Conservation (phyloP, 495 filamentous ascomycete species). For the Penicillium odoratum region DNA sequence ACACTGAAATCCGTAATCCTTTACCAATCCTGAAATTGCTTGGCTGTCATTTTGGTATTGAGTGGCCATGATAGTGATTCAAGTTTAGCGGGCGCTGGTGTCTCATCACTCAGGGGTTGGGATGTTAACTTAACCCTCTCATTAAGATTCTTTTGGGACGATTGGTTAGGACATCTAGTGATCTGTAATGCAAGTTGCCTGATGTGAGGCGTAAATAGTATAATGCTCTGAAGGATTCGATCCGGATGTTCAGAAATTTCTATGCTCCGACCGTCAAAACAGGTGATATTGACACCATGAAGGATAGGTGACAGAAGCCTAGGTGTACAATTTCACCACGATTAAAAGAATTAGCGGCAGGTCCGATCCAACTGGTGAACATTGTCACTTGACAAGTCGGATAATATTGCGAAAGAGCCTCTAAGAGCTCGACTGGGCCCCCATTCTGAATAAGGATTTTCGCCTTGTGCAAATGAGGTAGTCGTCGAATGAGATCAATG, state of each 20-base stretch:
- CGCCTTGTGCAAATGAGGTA: not conserved
- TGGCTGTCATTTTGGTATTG: not conserved
- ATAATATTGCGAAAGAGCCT: constrained; percentile 5
- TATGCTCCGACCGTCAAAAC: not conserved
- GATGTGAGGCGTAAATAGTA: not conserved
- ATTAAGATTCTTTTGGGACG: no score
- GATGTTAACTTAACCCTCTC: not conserved
- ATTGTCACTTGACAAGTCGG: not conserved
- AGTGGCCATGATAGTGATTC: not conserved
- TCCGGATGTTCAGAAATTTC: constrained; percentile 1
- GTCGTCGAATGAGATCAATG: not conserved
- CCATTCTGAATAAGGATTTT: not conserved
- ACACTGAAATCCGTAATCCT: not conserved
- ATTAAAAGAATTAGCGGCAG: not conserved
- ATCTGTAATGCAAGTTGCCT: not conserved
- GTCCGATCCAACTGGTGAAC: not conserved
- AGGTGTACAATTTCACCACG: not conserved
- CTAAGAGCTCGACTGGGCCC: not conserved
- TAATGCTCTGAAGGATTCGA: not conserved
- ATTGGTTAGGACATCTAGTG: no score
- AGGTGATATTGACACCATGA: not conserved
- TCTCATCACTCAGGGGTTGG: not conserved
- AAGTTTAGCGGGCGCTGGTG: not conserved
- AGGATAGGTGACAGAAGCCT: not conserved
- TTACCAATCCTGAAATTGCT: constrained; percentile 1